Evolutionary conservation across 257 asterid genomes (phyloP).

Genomic region (Linaria vulgaris): DNA sequence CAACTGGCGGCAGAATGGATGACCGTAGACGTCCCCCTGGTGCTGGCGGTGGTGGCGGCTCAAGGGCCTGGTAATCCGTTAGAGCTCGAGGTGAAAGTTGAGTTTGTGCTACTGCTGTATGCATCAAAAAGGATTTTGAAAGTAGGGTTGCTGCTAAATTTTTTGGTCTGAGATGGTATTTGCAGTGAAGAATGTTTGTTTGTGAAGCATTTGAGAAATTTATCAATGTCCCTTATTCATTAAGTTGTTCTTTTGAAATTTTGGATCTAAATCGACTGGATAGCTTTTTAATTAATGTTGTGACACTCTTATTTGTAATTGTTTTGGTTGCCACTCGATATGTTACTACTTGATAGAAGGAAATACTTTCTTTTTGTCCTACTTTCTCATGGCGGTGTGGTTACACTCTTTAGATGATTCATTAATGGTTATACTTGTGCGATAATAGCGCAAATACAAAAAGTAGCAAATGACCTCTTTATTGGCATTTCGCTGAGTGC

Average conservation of each 20-base stretch:
- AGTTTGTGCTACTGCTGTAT: background rate
- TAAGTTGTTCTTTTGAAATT: background rate
- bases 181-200: background rate
- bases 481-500: too few species aligned
- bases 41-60: slow-evolving; percentile 23
- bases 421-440: too few species aligned
- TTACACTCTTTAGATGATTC: too few species aligned
- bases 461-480: too few species aligned
- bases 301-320: background rate
- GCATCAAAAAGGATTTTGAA: background rate
- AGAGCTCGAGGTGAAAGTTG: slow-evolving; percentile 6
- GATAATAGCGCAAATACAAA: too few species aligned
- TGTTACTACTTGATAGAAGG: background rate
- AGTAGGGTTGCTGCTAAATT: background rate
- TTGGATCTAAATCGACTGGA: background rate
- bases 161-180: background rate
- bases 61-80: slow-evolving; percentile 13
- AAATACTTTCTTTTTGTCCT: background rate
- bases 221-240: background rate
- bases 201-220: background rate
- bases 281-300: background rate
- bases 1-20: slow-evolving; percentile 40
- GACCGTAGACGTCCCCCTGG: slow-evolving; percentile 38
- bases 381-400: too few species aligned
- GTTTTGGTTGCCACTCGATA: background rate